phyloP scores from a whole-genome alignment of 2,329 filamentous ascomycete genomes.

The Lasiodiplodia gonubiensis region DNA sequence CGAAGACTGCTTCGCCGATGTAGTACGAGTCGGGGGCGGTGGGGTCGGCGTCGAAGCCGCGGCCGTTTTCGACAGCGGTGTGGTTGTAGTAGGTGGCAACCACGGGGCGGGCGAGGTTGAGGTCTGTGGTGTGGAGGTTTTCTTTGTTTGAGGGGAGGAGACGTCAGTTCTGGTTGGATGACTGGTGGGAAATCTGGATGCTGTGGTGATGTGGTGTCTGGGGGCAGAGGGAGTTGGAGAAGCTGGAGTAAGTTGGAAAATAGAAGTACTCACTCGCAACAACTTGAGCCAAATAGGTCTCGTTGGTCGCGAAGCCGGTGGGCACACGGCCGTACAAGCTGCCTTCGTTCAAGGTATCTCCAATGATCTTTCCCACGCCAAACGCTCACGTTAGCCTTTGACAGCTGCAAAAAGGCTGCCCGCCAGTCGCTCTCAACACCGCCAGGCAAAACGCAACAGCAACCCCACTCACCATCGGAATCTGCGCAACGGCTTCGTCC shows the following conservation, averaged over 20 bases:
- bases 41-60: slow-evolving; percentile 21
- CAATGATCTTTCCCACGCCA: background rate
- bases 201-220: background rate
- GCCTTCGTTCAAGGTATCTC: slow-evolving; percentile 13
- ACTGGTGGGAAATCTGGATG: too few relatives aligned
- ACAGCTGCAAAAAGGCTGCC: too few relatives aligned
- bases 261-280: background rate
- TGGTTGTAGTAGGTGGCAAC: slow-evolving; percentile 20
- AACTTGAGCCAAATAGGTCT: slow-evolving; percentile 8
- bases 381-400: background rate
- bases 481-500: background rate
- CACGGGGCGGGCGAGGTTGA: slow-evolving; percentile 2
- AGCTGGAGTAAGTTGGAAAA: too few relatives aligned
- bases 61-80: slow-evolving; percentile 10
- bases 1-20: slow-evolving; percentile 15
- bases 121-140: slow-evolving; percentile 12
- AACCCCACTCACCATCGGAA: slow-evolving; percentile 19
- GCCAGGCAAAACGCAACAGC: background rate
- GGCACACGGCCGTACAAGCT: slow-evolving; percentile 8
- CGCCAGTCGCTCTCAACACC: background rate
- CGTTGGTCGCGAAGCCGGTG: background rate
- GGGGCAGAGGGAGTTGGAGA: background rate
- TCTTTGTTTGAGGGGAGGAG: background rate
- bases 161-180: background rate
- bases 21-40: slow-evolving; percentile 18